phyloP scores from a whole-genome alignment of 2,329 filamentous ascomycete species.

The Calonectria crousiana region DNA sequence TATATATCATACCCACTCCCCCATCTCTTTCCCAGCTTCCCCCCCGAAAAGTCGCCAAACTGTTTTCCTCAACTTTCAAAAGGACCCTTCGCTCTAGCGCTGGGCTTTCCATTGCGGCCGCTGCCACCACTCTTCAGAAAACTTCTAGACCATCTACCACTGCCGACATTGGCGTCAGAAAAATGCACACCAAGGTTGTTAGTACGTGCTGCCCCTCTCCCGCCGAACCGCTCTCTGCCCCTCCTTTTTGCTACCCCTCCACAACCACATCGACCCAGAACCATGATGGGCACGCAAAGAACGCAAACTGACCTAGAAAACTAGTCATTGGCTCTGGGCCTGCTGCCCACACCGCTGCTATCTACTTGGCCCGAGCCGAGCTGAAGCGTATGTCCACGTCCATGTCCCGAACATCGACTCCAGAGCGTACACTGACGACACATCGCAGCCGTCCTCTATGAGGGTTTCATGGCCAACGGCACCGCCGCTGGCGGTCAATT shows the following conservation, averaged over 20 bases:
- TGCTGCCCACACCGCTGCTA: conserved; percentile 95
- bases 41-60: conserved; percentile 71
- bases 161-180: conserved; percentile 59
- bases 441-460: conserved; percentile 83
- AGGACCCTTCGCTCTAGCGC: conserved; percentile 82
- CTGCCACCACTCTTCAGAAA: conserved; percentile 72
- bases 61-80: conserved; percentile 89
- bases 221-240: neutral
- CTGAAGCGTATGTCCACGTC: conserved; percentile 74
- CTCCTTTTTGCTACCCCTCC: neutral
- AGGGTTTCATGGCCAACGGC: conserved; percentile 97
- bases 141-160: conserved; percentile 53
- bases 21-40: conserved; percentile 1
- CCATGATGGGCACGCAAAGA: neutral
- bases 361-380: conserved; percentile 95
- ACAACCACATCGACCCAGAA: conserved; percentile 4
- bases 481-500: conserved; percentile 96
- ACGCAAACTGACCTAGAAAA: conserved; percentile 17
- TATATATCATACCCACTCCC: conserved; percentile 20
- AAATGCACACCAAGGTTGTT: conserved; percentile 94
- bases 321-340: conserved; percentile 91
- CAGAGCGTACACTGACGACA: conserved; percentile 27
- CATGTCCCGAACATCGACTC: neutral
- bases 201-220: conserved; percentile 67
- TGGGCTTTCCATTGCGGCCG: conserved; percentile 79